These are phyloP conservation scores for Nigrospora sphaerica DNA, from an alignment of 2,329 filamentous ascomycete species.

Conservation along the genomic window DNA sequence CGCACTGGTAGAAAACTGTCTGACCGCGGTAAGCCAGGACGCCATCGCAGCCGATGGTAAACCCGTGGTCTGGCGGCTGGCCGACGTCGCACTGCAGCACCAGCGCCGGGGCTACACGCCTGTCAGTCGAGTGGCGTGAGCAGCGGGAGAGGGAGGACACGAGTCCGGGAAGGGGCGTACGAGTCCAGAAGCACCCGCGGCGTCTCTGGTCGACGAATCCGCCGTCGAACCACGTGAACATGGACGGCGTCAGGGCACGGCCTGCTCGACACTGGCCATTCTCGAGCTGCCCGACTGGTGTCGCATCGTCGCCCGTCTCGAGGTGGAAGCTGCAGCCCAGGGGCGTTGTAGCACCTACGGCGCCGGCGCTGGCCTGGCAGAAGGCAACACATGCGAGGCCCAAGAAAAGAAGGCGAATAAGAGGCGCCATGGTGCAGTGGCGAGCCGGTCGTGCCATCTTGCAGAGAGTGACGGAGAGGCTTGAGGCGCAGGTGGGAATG, in stretches of 20 bases:
- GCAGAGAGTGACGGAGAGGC: slow-evolving; percentile 5
- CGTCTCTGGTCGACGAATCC: slow-evolving; percentile 49
- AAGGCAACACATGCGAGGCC: slow-evolving; percentile 1
- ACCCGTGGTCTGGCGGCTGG: slow-evolving; percentile 43
- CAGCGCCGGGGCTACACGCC: slow-evolving; percentile 38
- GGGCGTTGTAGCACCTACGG: slow-evolving; percentile 22
- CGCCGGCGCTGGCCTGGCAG: slow-evolving; percentile 19
- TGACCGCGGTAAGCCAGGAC: slow-evolving; percentile 42
- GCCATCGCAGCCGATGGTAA: slow-evolving; percentile 47
- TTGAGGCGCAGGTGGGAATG: too few relatives aligned
- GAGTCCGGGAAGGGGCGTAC: slow-evolving; percentile 25
- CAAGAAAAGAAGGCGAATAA: slow-evolving; percentile 11
- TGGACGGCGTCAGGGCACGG: slow-evolving; percentile 35
- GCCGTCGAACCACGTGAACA: slow-evolving; percentile 47
- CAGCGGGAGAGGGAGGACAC: slow-evolving; percentile 1
- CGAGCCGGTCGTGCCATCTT: background rate
- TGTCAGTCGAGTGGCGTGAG: slow-evolving; percentile 5
- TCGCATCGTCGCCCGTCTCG: slow-evolving; percentile 33
- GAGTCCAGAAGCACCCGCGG: slow-evolving; percentile 57
- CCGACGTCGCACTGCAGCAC: slow-evolving; percentile 56
- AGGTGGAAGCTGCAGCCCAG: slow-evolving; percentile 47
- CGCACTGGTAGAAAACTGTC: slow-evolving; percentile 52
- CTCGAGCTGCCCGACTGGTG: slow-evolving; percentile 50
- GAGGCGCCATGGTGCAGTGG: slow-evolving; percentile 8
- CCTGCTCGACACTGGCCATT: slow-evolving; percentile 58